Evolutionary conservation across 805 yeast species (phyloP), one percentile per base, ranked within the genome.

Genomic region (Zygosaccharomyces lentus): DNA sequence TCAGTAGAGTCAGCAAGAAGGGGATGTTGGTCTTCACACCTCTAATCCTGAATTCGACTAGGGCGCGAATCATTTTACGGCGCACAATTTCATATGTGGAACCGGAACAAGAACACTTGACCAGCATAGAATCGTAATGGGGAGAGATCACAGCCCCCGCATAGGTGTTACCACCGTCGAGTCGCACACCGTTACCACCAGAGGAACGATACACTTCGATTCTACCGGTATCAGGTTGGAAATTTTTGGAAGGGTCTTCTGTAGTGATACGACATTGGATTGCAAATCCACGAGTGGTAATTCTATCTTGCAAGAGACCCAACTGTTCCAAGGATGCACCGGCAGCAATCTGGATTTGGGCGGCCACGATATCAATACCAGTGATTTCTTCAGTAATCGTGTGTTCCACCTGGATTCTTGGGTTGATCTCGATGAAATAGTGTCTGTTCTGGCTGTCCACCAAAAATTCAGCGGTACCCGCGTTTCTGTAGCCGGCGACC

Each of bases 1-100:
- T 93, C 63, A 93, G 76, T 53, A 93, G 69, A 12, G 98, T 93
- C 61, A 93, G 76, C 69, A 93, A 73, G 76, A 93, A 93, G 26
- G 99, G 98, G 57, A 93, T 95, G 72, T 93, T 93, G 48, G 99
- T 93, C 76, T 93, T 93, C 60, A 93, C 99, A 67, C 99, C 99
- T 75, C 99, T 84, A 62, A 93, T 88, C 77, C 99, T 84, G 73
- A 93, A 93, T 73, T 93, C 99, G 57, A 93, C 87, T 65, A 93
- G 77, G 12, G 99, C 85, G 67, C 99, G 81, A 64, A 93, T 77
- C 98, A 93, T 95, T 77, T 93, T 93, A 70, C 99, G 80, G 68
- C 99, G 82, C 42, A 96, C 87, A 60, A 93, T 91, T 74, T 93
- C 99, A 65, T 81, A 93, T 44, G 96, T 91, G 19, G 96, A 84